phyloP scores from a whole-genome alignment of 139 green algal species.

The Chlamydomonas applanata region DNA sequence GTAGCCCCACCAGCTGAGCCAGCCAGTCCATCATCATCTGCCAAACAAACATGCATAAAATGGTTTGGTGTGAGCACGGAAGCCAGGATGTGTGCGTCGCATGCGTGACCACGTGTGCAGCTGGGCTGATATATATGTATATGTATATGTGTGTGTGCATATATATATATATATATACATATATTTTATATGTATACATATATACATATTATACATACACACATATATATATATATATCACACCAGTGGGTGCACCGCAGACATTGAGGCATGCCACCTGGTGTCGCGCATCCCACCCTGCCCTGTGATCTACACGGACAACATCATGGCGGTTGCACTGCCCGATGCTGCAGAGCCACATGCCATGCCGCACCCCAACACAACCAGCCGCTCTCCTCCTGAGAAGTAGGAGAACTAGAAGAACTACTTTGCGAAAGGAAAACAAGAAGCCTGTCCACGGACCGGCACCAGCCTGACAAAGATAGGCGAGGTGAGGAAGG shows the following conservation, averaged over 20 bases:
- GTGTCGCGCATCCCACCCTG: neutral
- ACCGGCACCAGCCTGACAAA: neutral
- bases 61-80: neutral
- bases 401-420: no score
- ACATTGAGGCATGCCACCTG: neutral
- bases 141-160: no score
- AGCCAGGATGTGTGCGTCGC: no score
- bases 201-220: neutral
- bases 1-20: constrained; percentile 69
- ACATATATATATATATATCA: neutral
- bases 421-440: no score
- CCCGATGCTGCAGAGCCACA: neutral
- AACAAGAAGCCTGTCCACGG: no score
- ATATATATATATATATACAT: neutral
- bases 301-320: neutral
- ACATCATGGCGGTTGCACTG: neutral
- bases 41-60: neutral
- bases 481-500: neutral
- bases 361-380: neutral
- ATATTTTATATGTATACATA: no score
- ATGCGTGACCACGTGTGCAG: neutral
- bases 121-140: no score
- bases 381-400: no score
- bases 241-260: neutral
- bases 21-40: constrained; percentile 85